phyloP scores from a whole-genome alignment of 192 early-diverging fungal genomes.

The Phycomyces nitens region DNA sequence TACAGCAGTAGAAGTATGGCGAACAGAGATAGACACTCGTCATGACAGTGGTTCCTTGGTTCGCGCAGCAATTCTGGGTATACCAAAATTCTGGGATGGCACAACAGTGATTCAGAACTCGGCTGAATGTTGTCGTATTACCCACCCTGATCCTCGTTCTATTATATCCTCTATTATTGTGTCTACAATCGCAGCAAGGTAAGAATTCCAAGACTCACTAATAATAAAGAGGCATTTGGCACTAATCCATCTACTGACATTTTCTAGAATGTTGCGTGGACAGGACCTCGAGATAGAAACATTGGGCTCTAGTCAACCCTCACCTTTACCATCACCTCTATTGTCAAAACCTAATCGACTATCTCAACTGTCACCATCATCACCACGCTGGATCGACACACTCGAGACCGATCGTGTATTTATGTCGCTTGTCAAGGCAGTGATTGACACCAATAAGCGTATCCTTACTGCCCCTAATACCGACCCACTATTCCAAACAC shows the following conservation, averaged over 20 bases:
- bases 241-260: too few relatives aligned
- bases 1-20: conserved; percentile 43
- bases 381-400: conserved; percentile 16
- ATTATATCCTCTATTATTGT: conserved; percentile 42
- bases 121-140: conserved; percentile 32
- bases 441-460: conserved; percentile 34
- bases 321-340: conserved; percentile 1
- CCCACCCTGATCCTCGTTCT: conserved; percentile 48
- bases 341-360: not conserved
- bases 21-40: conserved; percentile 18
- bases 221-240: too few relatives aligned
- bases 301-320: not conserved
- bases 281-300: conserved; percentile 27
- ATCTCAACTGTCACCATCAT: conserved; percentile 10
- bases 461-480: conserved; percentile 28
- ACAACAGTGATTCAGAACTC: conserved; percentile 36
- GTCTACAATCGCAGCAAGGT: conserved; percentile 34
- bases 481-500: conserved; percentile 23
- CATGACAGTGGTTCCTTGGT: conserved; percentile 49
- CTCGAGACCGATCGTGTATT: conserved; percentile 21
- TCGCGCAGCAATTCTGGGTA: conserved; percentile 37
- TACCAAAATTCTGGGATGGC: conserved; percentile 45
- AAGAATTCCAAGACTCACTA: not conserved
- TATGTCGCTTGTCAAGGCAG: conserved; percentile 23
- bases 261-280: conserved; percentile 28